These are phyloP conservation scores for Micromonas commoda DNA, from an alignment of 139 green algal species.

Conservation along the genomic window DNA sequence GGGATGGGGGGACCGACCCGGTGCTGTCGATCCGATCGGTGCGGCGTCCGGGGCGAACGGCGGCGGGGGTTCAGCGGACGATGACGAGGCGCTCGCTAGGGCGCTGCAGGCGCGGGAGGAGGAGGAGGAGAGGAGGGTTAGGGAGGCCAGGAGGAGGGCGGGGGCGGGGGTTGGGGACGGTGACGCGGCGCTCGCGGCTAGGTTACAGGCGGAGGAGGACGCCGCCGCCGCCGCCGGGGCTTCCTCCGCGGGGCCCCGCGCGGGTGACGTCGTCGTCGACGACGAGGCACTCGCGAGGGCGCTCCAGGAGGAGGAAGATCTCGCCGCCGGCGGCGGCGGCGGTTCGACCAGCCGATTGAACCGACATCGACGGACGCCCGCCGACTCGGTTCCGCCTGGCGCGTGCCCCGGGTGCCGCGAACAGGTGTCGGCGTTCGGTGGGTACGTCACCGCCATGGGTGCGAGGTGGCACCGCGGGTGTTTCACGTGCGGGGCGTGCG, in stretches of 20 bases:
- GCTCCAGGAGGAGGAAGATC: background rate
- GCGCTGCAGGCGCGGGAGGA: background rate
- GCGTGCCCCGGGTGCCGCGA: conserved; percentile 23
- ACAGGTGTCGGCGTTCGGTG: background rate
- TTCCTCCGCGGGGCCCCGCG: background rate
- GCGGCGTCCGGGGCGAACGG: too few species aligned
- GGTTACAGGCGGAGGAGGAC: background rate
- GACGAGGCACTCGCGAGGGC: conserved; percentile 3
- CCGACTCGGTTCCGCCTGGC: background rate
- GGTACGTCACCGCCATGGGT: conserved; percentile 25
- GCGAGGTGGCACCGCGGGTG: conserved; percentile 35
- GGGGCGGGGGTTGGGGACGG: background rate
- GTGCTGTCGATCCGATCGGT: too few species aligned
- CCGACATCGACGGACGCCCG: too few species aligned
- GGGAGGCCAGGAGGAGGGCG: too few species aligned
- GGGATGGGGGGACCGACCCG: too few species aligned
- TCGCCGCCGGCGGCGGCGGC: background rate
- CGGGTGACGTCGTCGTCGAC: background rate
- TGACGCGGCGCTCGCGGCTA: conserved; percentile 10
- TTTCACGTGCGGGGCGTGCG: conserved; percentile 34
- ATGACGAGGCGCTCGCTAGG: too few species aligned
- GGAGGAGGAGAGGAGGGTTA: background rate
- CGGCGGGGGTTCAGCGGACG: too few species aligned
- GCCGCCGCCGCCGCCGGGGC: background rate
- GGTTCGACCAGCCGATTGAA: too few species aligned